A percentile compares a stretch with the other conserved stretches of the same genome.
phyloP scores from a whole-genome alignment of 2,329 filamentous ascomycete species.

The Alternaria incomplexa region DNA sequence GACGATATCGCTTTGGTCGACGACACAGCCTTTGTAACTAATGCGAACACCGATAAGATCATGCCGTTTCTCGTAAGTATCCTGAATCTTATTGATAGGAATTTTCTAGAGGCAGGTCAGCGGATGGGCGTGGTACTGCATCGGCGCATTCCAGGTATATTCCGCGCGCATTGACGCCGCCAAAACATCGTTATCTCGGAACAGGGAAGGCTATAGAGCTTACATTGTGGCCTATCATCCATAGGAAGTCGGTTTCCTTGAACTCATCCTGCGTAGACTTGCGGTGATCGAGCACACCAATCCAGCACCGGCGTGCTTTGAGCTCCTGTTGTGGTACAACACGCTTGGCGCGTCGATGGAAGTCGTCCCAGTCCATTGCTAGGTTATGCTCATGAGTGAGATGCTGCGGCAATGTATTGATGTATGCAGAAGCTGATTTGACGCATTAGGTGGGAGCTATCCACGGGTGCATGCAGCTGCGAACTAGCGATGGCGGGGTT shows the following conservation, averaged over 20 bases:
- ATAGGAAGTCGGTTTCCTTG: conserved; percentile 40
- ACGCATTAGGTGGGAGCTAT: background rate
- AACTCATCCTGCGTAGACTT: conserved; percentile 17
- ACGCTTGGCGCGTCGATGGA: conserved; percentile 25
- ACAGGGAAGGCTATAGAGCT: conserved; percentile 7
- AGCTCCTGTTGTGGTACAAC: conserved; percentile 23
- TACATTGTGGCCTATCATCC: conserved; percentile 45
- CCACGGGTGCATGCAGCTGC: background rate
- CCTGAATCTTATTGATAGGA: conserved; percentile 21
- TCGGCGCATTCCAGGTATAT: background rate
- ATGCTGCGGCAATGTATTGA: background rate
- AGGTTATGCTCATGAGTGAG: background rate
- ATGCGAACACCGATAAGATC: conserved; percentile 22
- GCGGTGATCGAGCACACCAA: conserved; percentile 42
- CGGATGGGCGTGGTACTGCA: background rate
- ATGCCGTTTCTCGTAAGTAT: conserved; percentile 18
- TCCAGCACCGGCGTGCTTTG: conserved; percentile 36
- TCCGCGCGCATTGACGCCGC: background rate
- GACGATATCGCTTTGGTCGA: conserved; percentile 2
- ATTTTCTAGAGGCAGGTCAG: conserved; percentile 25
- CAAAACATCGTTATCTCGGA: background rate
- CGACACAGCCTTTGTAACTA: conserved; percentile 14
- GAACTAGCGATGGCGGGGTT: background rate
- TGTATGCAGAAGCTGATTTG: background rate
- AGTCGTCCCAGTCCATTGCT: conserved; percentile 27